These are phyloP conservation scores for Kalmusia sp. DNA, from an alignment of 2,329 filamentous ascomycete species.

Conservation along the genomic window DNA sequence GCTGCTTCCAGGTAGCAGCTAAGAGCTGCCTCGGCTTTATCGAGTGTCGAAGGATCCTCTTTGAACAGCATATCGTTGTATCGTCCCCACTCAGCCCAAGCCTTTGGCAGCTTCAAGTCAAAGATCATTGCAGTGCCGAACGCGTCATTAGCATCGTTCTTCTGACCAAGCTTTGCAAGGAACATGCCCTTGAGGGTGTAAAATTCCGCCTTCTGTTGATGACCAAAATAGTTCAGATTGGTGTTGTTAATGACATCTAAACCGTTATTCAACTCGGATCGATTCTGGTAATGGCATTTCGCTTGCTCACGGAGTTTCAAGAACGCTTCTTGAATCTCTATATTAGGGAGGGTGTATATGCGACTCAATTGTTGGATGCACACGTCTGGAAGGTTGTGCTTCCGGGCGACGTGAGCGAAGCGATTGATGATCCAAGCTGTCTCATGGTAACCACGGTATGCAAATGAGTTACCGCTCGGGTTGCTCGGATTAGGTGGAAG, in stretches of 20 bases:
- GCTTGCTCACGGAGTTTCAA: conserved; percentile 98
- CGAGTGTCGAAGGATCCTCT: conserved; percentile 81
- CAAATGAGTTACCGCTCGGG: conserved; percentile 88
- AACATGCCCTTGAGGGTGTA: conserved; percentile 99
- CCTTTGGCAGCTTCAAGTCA: conserved; percentile 93
- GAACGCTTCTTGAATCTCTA: conserved; percentile 99
- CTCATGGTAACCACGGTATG: conserved; percentile 96
- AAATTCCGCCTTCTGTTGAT: conserved; percentile 96
- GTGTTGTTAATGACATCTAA: conserved; percentile 99
- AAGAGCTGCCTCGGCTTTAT: conserved; percentile 86
- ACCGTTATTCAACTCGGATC: conserved; percentile 87
- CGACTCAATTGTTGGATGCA: conserved; percentile 96
- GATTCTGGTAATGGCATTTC: conserved; percentile 98
- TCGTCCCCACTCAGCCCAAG: conserved; percentile 99
- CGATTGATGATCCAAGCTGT: conserved; percentile 99
- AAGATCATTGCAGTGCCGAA: conserved; percentile 96
- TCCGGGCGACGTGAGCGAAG: conserved; percentile 95
- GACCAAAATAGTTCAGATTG: conserved; percentile 97
- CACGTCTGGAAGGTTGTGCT: conserved; percentile 95
- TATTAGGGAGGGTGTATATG: conserved; percentile 98
- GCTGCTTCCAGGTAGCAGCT: conserved; percentile 97
- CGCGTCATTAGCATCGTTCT: conserved; percentile 89
- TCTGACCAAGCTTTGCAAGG: conserved; percentile 88
- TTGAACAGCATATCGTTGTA: conserved; percentile 98
- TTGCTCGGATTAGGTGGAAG: conserved; percentile 78